phyloP scores from a whole-genome alignment of 1,284 basidiomycete species.

The Hypsizygus ulmarius region DNA sequence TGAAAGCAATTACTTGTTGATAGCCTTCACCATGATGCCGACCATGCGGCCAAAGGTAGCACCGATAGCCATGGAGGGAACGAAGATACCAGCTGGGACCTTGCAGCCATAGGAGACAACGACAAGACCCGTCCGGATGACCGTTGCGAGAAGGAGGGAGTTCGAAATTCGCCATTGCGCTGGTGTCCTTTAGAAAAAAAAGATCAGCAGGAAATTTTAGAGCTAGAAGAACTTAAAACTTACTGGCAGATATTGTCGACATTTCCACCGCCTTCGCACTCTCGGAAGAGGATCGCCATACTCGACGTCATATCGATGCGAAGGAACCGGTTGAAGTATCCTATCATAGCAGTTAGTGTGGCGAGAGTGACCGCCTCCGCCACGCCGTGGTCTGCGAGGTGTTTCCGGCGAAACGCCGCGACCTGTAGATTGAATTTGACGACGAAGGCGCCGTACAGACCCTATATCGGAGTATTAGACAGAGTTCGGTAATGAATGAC shows the following conservation, averaged over 20 bases:
- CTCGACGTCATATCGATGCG: slow-evolving; percentile 98
- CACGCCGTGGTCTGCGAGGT: slow-evolving; percentile 82
- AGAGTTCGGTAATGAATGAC: background rate
- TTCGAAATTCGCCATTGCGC: slow-evolving; percentile 95
- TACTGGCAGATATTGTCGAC: slow-evolving; percentile 94
- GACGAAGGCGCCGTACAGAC: slow-evolving; percentile 95
- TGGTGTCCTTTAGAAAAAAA: slow-evolving; percentile 57
- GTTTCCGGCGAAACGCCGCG: slow-evolving; percentile 89
- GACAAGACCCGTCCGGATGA: slow-evolving; percentile 85
- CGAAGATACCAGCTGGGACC: slow-evolving; percentile 96
- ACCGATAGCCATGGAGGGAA: slow-evolving; percentile 97
- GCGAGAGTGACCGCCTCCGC: slow-evolving; percentile 89
- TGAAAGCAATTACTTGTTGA: slow-evolving; percentile 63
- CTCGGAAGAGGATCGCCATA: slow-evolving; percentile 94
- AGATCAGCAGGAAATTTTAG: slow-evolving; percentile 4
- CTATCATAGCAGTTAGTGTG: slow-evolving; percentile 84
- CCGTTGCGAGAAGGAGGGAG: slow-evolving; percentile 88
- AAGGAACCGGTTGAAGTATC: slow-evolving; percentile 94
- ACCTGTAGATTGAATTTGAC: slow-evolving; percentile 97
- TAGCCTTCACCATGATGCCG: slow-evolving; percentile 91
- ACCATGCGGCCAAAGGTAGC: slow-evolving; percentile 96
- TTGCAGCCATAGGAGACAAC: slow-evolving; percentile 95
- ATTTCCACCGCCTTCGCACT: slow-evolving; percentile 94
- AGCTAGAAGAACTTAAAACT: slow-evolving; percentile 30
- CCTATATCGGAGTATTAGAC: slow-evolving; percentile 45